These are phyloP conservation scores for Aspergillus intermedius DNA, from an alignment of 2,329 filamentous ascomycete species.

Conservation along the genomic window DNA sequence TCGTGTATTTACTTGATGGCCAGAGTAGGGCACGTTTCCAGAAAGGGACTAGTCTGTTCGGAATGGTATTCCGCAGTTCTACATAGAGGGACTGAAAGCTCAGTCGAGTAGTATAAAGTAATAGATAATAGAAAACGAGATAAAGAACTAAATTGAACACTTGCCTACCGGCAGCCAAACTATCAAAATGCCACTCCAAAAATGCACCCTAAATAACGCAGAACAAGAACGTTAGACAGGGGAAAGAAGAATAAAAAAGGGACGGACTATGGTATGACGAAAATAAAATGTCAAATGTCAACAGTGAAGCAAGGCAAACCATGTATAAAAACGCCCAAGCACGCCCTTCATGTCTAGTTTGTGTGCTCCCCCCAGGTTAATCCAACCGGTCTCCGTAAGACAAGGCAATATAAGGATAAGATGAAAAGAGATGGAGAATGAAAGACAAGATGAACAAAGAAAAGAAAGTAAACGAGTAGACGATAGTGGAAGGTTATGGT, in stretches of 20 bases:
- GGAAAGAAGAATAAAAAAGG: constrained; percentile 4
- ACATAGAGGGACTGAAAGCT: too few relatives aligned
- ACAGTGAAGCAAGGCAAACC: not conserved
- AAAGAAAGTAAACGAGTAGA: too few relatives aligned
- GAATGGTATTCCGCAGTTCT: too few relatives aligned
- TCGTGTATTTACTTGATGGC: too few relatives aligned
- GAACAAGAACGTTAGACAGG: not conserved
- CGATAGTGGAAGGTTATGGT: too few relatives aligned
- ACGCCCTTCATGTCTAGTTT: not conserved
- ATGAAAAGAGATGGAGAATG: constrained; percentile 3
- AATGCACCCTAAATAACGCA: not conserved
- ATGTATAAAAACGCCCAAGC: constrained; percentile 1
- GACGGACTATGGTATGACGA: not conserved
- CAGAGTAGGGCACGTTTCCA: too few relatives aligned
- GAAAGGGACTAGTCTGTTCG: too few relatives aligned
- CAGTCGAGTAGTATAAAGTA: too few relatives aligned
- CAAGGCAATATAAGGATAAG: constrained; percentile 3
- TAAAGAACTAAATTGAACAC: too few relatives aligned
- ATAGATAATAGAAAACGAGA: too few relatives aligned
- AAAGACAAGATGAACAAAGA: not conserved
- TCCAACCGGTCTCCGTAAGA: constrained; percentile 1
- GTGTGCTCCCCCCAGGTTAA: not conserved
- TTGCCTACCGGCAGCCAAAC: too few relatives aligned
- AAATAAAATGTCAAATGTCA: not conserved
- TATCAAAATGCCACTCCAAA: too few relatives aligned